Evolutionary conservation across 352 stramenopile species (phyloP), one percentile per base, ranked within the genome.

Genomic region (Globisporangium nunn): DNA sequence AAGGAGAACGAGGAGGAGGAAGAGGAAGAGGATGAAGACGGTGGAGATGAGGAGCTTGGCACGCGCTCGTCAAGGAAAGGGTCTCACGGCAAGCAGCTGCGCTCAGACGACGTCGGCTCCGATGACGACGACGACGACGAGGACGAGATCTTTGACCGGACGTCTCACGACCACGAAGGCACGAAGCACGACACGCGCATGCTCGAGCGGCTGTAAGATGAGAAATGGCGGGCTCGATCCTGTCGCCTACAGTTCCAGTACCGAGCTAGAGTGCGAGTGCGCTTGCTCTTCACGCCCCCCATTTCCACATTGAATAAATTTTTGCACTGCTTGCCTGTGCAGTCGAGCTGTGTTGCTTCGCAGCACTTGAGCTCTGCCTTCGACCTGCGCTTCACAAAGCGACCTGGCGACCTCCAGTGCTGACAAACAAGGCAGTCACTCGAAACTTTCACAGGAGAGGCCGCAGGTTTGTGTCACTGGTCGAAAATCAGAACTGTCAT

Each of bases 81-180:
- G 14, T 59, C 41, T 37, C 56, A 67, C 15, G 73, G 66, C 31
- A 58, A 71, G 35, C 62, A 75, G 39, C 66, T 65, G 1, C 64
- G 75, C n/a, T 58, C 58, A 12, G 54, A 68, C 30, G 57, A 62
- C 2, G 12, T 63, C 30, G 62, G 52, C 10, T 59, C 46, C 17
- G 61, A 72, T 18, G 59, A 75, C 41, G 56, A 72, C 30, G 68
- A 43, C 14, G 80, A 78, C 30, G 73, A 87, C 33, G 74, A 88
- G 39, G 78, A 88, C 54, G 81, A 87, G 58, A 82, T 88, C 46
- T 91, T 91, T 58, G 75, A 87, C 35, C 66, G 67, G 14, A 68
- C 75, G 43, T 59, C 64, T 0, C 58, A 67, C 3, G 67, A 78
- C 28, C 66, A 81, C 31, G 54, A 70, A 23, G 48, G 61, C 17